Evolutionary conservation across 2,329 filamentous ascomycete genomes (phyloP).

Genomic region (Colletotrichum theobromicola): DNA sequence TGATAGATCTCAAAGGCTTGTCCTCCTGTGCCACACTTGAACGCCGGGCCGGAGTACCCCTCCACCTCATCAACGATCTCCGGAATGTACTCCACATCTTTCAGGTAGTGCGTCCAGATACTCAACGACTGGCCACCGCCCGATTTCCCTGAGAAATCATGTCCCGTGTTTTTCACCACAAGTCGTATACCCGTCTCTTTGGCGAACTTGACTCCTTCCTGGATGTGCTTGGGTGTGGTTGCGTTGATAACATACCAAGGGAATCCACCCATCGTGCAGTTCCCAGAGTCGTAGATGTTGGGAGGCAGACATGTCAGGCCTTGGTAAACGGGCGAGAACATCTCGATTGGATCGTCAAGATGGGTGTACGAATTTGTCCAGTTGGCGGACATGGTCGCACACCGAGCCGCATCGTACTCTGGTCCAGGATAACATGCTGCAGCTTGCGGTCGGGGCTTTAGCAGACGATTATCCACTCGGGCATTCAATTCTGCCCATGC

Average conservation of each 20-base stretch:
- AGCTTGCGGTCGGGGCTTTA: neutral
- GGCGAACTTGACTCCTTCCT: constrained; percentile 6
- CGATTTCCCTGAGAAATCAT: constrained; percentile 5
- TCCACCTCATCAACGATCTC: neutral
- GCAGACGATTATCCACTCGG: neutral
- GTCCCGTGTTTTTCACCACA: constrained; percentile 10
- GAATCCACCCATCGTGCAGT: constrained; percentile 12
- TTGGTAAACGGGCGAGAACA: constrained; percentile 6
- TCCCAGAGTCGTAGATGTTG: constrained; percentile 1
- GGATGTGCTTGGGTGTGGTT: neutral
- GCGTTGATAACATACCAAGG: constrained; percentile 10
- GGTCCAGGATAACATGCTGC: constrained; percentile 3
- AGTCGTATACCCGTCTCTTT: constrained; percentile 1
- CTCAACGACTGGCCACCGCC: neutral
- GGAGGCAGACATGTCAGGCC: constrained; percentile 8
- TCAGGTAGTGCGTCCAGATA: constrained; percentile 8
- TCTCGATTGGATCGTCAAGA: constrained; percentile 4
- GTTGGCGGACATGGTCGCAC: neutral
- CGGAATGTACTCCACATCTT: neutral
- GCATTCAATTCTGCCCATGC: neutral
- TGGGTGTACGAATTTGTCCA: constrained; percentile 6
- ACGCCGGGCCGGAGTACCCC: neutral
- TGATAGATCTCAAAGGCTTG: constrained; percentile 5
- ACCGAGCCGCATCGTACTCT: neutral
- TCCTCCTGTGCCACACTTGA: neutral